Base-by-base conservation (phyloP, 169 alveolate genomes). In the Plasmodium blacklocki region DNA sequence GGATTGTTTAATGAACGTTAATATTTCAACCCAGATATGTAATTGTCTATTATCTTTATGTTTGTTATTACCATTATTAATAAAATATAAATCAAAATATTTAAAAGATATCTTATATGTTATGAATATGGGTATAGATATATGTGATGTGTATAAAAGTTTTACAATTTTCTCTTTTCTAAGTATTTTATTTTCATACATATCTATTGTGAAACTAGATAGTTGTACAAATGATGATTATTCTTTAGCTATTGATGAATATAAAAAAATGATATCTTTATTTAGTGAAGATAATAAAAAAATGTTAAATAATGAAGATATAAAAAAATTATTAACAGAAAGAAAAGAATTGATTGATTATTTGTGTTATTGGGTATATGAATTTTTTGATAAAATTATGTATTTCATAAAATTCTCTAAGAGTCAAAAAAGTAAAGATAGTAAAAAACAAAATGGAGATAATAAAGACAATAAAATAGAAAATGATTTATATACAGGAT, bases 91-190 rank as follows among this genome's bases (percentile, higher is more conserved):
- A 19, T 43, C 90, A 11, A 39, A 14, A 2, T 73, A 80, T 49
- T 56, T 80, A 72, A 80, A 67, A 29, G 90, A 80, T 14, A 47
- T 80, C 26, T 63, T 80, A 59, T 49, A 60, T 63, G 83, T 80
- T 56, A 80, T 80, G 83, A 68, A 47, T 15, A 58, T 80, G 72
- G 90, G 90, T 52, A 80, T 80, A 18, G 90, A 80, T 49, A 80
- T 80, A 58, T 68, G 90, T 26, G 90, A 80, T 62, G 62, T 80
- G 32, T 80, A 80, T 68, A 80, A 80, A 80, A 80, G 90, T 21
- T 80, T 80, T 62, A 80, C 90, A 3, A 80, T 80, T 18, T 80
- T 80, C 29, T 80, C 90, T 18, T 80, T 80, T 23, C 56, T 80
- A 1, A 80, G 90, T 47, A 80, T 80, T 15, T 63, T 80, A 56